A percentile compares a stretch with the other conserved stretches of the same genome.
These are phyloP conservation scores for Xylariaceae sp. DNA, from an alignment of 2,329 filamentous ascomycete species.

Conservation along the genomic window DNA sequence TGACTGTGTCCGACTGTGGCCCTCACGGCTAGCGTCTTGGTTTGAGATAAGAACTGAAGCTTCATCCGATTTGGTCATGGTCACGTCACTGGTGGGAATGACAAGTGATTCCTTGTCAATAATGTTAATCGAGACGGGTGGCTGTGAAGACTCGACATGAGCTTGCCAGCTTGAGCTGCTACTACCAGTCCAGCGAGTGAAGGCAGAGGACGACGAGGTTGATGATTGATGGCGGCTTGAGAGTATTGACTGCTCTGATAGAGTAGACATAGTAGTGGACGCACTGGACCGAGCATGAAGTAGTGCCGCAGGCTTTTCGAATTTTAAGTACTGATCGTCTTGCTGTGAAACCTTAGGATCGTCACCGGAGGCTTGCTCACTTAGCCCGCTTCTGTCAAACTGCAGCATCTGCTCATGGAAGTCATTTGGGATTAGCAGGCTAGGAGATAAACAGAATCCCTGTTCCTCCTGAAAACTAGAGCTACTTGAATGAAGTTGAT, in stretches of 20 bases:
- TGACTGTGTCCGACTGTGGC: slow-evolving; percentile 39
- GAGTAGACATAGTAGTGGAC: slow-evolving; percentile 59
- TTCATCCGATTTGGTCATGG: slow-evolving; percentile 21
- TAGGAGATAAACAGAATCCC: slow-evolving; percentile 65
- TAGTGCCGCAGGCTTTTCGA: slow-evolving; percentile 43
- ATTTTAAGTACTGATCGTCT: slow-evolving; percentile 44
- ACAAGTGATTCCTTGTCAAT: slow-evolving; percentile 29
- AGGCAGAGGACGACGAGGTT: slow-evolving; percentile 58
- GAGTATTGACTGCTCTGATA: slow-evolving; percentile 51
- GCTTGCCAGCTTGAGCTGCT: slow-evolving; percentile 47
- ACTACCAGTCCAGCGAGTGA: slow-evolving; percentile 61
- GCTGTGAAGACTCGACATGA: slow-evolving; percentile 22
- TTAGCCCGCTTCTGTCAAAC: slow-evolving; percentile 40
- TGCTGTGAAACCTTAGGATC: slow-evolving; percentile 30
- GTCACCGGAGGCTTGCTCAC: slow-evolving; percentile 41
- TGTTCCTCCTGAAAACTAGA: slow-evolving; percentile 65
- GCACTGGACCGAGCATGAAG: slow-evolving; percentile 57
- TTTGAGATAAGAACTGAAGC: neutral
- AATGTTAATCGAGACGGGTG: slow-evolving; percentile 18
- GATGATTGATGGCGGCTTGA: slow-evolving; percentile 60
- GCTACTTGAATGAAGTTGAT: slow-evolving; percentile 52
- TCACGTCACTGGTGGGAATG: slow-evolving; percentile 16
- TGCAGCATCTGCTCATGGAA: slow-evolving; percentile 61
- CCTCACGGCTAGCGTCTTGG: slow-evolving; percentile 33
- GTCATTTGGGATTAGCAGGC: slow-evolving; percentile 66